A percentile compares a stretch with the other conserved stretches of the same genome.
Evolutionary conservation across 2,329 filamentous ascomycete species (phyloP).

Genomic region (Colletotrichum sp.): DNA sequence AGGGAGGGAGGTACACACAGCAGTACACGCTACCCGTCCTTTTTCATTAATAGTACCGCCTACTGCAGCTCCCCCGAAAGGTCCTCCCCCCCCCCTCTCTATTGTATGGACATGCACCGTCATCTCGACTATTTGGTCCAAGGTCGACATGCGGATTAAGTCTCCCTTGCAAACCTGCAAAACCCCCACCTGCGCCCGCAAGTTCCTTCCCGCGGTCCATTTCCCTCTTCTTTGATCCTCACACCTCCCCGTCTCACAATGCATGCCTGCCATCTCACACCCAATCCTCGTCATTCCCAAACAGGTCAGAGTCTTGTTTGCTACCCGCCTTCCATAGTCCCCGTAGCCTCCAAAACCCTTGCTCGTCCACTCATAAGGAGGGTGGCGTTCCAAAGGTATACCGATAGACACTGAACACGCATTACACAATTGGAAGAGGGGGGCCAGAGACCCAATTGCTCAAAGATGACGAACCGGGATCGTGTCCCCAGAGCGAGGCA

Average conservation of each 20-base stretch:
- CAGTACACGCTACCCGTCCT: background rate
- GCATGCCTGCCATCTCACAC: background rate
- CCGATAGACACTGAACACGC: background rate
- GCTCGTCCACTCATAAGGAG: background rate
- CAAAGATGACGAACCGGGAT: slow-evolving; percentile 13
- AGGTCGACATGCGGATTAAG: background rate
- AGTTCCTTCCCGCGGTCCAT: background rate
- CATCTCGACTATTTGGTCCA: slow-evolving; percentile 2
- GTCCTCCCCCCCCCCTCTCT: background rate
- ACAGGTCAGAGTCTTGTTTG: slow-evolving; percentile 19
- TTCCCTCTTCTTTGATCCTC: background rate
- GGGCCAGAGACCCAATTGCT: background rate
- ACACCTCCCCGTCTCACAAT: slow-evolving; percentile 7
- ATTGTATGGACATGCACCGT: background rate
- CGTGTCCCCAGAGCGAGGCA: background rate
- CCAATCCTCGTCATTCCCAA: slow-evolving; percentile 17
- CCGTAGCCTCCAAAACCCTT: background rate
- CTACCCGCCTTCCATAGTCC: background rate
- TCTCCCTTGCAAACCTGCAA: slow-evolving; percentile 8
- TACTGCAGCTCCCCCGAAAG: background rate
- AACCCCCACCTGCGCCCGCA: slow-evolving; percentile 4
- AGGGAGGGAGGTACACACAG: background rate
- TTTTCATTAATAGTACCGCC: background rate
- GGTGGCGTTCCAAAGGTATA: slow-evolving; percentile 1
- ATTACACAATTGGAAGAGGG: background rate